These are phyloP conservation scores for Pythium aphanidermatum DNA, from an alignment of 352 stramenopile species.

Conservation along the genomic window DNA sequence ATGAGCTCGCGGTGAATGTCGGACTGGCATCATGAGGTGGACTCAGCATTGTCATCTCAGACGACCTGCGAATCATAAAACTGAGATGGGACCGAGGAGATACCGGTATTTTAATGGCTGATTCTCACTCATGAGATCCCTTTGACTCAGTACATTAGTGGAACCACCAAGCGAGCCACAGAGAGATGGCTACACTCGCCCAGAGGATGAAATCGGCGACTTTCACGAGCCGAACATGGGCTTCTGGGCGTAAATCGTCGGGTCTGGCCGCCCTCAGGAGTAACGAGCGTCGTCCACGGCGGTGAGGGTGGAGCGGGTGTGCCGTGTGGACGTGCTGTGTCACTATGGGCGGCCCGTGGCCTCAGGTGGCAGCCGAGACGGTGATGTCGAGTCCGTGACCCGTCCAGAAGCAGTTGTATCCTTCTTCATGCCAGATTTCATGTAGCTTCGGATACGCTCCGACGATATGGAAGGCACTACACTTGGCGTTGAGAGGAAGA, in stretches of 20 bases:
- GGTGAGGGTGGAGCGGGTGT: neutral
- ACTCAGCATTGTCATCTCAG: no score
- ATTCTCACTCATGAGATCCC: no score
- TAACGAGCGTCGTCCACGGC: conserved; percentile 1
- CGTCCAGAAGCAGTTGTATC: conserved; percentile 63
- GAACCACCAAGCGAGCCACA: conserved; percentile 6
- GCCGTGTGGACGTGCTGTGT: conserved; percentile 5
- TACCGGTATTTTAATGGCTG: no score
- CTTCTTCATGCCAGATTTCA: conserved; percentile 52
- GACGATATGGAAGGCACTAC: conserved; percentile 31
- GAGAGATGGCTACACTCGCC: conserved; percentile 4
- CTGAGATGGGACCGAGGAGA: no score
- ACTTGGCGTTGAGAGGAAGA: conserved; percentile 38
- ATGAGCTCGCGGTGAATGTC: no score
- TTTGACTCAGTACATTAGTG: neutral
- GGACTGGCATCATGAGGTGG: no score
- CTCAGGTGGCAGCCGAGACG: conserved; percentile 4
- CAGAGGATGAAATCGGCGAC: neutral
- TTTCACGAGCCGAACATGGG: neutral
- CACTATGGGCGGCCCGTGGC: conserved; percentile 10
- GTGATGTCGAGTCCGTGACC: conserved; percentile 29
- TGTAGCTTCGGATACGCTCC: conserved; percentile 36
- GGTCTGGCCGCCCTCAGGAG: conserved; percentile 10
- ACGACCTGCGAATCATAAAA: no score
- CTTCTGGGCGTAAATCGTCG: neutral